Base-by-base conservation (phyloP, 2,329 filamentous ascomycete species). In the Beauveria sp. region DNA sequence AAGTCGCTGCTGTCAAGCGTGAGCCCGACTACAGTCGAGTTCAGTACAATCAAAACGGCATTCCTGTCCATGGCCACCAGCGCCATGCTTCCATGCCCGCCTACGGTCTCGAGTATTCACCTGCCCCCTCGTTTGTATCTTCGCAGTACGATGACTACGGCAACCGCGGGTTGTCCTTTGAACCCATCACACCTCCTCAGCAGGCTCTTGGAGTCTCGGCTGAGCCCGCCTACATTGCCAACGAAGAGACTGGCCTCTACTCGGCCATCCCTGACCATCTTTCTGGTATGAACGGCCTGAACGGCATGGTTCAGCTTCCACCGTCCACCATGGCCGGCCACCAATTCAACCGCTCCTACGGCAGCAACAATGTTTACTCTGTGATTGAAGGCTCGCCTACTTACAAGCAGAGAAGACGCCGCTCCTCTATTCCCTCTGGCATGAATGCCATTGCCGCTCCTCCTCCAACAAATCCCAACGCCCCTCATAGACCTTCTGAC, bases 91-190 rank as follows among this genome's bases (percentile, higher is more conserved):
- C 95, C n/a, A 97, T 99, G 92, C 95, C 95, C 55, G 90, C 92
- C 22, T 99, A 96, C 74, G 84, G 79, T 53, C 88, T 98, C 74
- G 95, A 99, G 76, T 99, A 98, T 80, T 99, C 95, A 18, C 95
- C 95, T 59, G 95, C 95, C 0, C 95, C 95, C 2, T 98, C 95
- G 1, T 98, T 98, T 71, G 93, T 96, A 58, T 98, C 95, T n/a
- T 98, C 95, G 1, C 93, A 97, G 70, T 96, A 93, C 70, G 95
- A 98, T 73, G 93, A 98, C 74, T 99, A 97, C 81, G 96, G 91
- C 84, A 93, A 93, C 73, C 89, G 95, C 62, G 95, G 92, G 57
- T 87, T 98, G 70, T 98, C 93, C 3, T 99, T 93, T 73, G 95
- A 99, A 81, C 95, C 95, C 58, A 87, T 99, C 68, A 99, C 95